phyloP scores from a whole-genome alignment of 257 asterid species.

The Solanum virginianum region DNA sequence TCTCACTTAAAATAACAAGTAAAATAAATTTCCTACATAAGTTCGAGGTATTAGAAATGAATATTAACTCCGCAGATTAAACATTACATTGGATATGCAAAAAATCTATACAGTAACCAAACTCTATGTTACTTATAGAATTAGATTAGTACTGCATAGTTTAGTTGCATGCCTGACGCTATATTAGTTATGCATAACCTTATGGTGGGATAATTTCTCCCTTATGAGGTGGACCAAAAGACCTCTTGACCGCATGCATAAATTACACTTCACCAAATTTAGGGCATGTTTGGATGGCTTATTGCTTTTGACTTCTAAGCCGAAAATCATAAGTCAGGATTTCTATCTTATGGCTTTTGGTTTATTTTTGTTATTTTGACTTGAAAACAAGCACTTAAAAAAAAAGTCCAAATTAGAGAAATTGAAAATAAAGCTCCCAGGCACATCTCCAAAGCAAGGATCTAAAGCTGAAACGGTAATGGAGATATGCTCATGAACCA shows the following conservation, averaged over 20 bases:
- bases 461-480: too few species aligned
- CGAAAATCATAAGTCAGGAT: too few species aligned
- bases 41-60: background rate
- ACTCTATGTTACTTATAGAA: background rate
- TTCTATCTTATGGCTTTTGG: too few species aligned
- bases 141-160: background rate
- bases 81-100: background rate
- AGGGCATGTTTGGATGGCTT: background rate
- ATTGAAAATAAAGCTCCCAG: too few species aligned
- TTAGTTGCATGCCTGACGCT: background rate
- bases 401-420: too few species aligned
- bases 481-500: too few species aligned
- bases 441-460: too few species aligned
- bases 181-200: background rate
- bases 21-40: background rate
- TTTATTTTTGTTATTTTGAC: too few species aligned
- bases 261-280: background rate
- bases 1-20: background rate
- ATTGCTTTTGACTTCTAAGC: too few species aligned
- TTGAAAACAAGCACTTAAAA: too few species aligned
- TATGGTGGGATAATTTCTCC: background rate
- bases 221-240: background rate
- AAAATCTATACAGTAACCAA: background rate
- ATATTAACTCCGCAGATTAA: background rate
- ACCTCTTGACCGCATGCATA: background rate